These are phyloP conservation scores for Alternaria sp. DNA, from an alignment of 2,329 filamentous ascomycete genomes.

Conservation along the genomic window DNA sequence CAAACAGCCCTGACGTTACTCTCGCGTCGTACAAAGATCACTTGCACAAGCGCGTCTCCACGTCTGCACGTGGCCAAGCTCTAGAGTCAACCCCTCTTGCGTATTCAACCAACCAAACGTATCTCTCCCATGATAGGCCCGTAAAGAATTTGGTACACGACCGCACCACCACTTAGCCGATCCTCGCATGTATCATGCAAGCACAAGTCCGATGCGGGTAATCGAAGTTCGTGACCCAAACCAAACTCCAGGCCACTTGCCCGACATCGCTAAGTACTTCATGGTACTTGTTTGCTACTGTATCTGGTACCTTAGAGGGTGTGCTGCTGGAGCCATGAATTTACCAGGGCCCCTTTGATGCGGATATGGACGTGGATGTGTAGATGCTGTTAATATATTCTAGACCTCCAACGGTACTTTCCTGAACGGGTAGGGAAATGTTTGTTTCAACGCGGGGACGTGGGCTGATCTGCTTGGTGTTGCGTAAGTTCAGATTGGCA, in stretches of 20 bases:
- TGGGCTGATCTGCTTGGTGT: neutral
- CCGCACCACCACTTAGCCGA: neutral
- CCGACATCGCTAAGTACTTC: neutral
- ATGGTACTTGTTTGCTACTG: neutral
- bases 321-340: neutral
- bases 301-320: neutral
- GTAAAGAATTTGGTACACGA: neutral
- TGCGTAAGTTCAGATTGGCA: neutral
- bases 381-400: neutral
- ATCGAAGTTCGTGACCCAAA: slow-evolving; percentile 1
- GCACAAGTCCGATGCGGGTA: neutral
- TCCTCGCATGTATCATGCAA: neutral
- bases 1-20: neutral
- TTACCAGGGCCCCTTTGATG: neutral
- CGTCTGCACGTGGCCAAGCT: neutral
- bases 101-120: neutral
- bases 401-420: neutral
- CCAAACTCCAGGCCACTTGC: neutral
- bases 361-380: neutral
- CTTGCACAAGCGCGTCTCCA: neutral
- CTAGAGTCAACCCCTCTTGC: neutral
- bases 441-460: neutral
- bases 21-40: slow-evolving; percentile 3
- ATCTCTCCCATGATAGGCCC: neutral
- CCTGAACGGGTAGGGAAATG: neutral